Evolutionary conservation across 495 filamentous ascomycete genomes (phyloP).

Genomic region (Penicillium paradoxum): DNA sequence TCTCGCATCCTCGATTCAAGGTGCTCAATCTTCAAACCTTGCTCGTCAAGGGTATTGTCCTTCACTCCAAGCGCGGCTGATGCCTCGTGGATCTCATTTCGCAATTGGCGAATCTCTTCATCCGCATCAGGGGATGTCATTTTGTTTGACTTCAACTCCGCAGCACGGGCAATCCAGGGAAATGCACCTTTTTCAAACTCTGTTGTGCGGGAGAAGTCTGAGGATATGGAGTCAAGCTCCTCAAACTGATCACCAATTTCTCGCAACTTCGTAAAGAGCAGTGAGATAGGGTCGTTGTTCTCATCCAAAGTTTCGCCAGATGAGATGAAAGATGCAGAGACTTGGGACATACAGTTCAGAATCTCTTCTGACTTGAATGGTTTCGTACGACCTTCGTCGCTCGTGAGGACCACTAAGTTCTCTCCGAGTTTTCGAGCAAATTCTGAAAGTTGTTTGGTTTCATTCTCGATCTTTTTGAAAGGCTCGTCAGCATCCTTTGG

Average conservation of each 20-base stretch:
- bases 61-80: conserved; percentile 67
- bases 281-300: conserved; percentile 60
- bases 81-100: conserved; percentile 65
- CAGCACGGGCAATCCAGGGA: conserved; percentile 81
- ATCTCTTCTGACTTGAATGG: conserved; percentile 64
- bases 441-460: conserved; percentile 60
- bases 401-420: conserved; percentile 57
- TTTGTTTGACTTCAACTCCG: conserved; percentile 73
- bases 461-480: conserved; percentile 59
- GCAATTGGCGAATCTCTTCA: conserved; percentile 67
- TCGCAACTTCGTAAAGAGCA: conserved; percentile 63
- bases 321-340: conserved; percentile 35
- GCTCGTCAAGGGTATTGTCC: conserved; percentile 88
- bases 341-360: conserved; percentile 53
- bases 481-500: conserved; percentile 46
- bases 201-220: conserved; percentile 70
- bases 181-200: conserved; percentile 75
- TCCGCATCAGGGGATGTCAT: conserved; percentile 74
- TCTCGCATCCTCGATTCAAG: conserved; percentile 53
- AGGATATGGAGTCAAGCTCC: conserved; percentile 67
- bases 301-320: conserved; percentile 29
- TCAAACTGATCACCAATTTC: conserved; percentile 58
- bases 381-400: conserved; percentile 68
- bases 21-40: conserved; percentile 60
- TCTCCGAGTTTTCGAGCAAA: conserved; percentile 64